phyloP scores from a whole-genome alignment of 805 yeast species.

The Ogataea ramenticola region DNA sequence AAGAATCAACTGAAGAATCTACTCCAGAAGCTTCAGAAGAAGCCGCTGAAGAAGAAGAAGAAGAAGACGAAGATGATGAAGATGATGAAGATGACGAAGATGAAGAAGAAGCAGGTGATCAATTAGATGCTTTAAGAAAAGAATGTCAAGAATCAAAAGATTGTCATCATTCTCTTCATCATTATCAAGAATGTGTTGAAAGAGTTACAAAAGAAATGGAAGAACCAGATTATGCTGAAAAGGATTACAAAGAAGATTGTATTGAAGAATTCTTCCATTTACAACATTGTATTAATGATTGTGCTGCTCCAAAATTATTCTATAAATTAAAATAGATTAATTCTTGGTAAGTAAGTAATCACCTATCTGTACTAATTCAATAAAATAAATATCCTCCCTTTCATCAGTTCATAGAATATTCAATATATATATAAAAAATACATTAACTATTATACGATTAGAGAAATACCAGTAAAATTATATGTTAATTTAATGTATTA shows the following conservation, averaged over 20 bases:
- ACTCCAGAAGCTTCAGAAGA: constrained; percentile 30
- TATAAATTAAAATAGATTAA: constrained; percentile 63
- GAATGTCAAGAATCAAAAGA: constrained; percentile 64
- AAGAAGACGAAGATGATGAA: constrained; percentile 30
- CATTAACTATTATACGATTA: neutral
- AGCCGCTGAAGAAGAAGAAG: constrained; percentile 44
- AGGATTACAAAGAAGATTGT: constrained; percentile 90
- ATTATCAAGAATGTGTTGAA: constrained; percentile 90
- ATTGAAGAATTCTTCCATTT: constrained; percentile 97
- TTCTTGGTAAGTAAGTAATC: too few species aligned
- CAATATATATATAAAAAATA: neutral
- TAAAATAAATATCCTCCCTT: constrained; percentile 44
- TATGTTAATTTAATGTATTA: too few species aligned
- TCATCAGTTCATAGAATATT: neutral
- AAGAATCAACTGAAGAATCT: constrained; percentile 53
- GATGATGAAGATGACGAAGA: constrained; percentile 34
- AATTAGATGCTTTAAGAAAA: constrained; percentile 52
- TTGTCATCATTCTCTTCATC: constrained; percentile 74
- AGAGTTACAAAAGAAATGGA: constrained; percentile 86
- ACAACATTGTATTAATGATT: constrained; percentile 86
- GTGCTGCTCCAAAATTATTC: constrained; percentile 87
- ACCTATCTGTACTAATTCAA: too few species aligned
- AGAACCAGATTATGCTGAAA: constrained; percentile 75
- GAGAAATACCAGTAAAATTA: neutral
- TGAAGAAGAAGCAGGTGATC: constrained; percentile 61